Evolutionary conservation across 2,329 filamentous ascomycete genomes (phyloP).

Genomic region (Acrodontium crateriforme): DNA sequence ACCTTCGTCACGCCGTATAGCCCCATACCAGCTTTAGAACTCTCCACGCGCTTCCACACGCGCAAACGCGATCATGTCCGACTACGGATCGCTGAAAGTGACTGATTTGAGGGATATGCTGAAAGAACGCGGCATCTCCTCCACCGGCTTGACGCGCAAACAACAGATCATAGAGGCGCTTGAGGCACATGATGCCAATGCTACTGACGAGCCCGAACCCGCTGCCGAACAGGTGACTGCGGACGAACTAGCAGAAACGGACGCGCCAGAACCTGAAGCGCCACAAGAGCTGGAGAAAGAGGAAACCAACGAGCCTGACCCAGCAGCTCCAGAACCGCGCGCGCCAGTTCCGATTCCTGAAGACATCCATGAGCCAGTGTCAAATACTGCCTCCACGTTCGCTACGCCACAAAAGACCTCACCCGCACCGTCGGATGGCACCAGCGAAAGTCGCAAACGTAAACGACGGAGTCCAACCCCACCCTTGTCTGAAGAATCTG

Average conservation of each 20-base stretch:
- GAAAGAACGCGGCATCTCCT: constrained; percentile 33
- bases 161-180: constrained; percentile 35
- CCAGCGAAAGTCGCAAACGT: constrained; percentile 15
- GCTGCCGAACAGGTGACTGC: constrained; percentile 2
- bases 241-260: constrained; percentile 2
- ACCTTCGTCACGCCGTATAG: no score
- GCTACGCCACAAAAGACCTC: constrained; percentile 5
- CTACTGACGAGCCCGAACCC: constrained; percentile 4
- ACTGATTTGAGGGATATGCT: constrained; percentile 31
- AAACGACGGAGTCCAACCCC: constrained; percentile 19
- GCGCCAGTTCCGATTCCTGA: no score
- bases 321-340: background rate
- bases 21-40: background rate
- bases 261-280: no score
- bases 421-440: constrained; percentile 2
- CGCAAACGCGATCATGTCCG: no score
- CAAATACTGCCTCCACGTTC: constrained; percentile 1
- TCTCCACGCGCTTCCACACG: constrained; percentile 1
- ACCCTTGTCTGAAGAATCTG: constrained; percentile 15
- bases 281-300: constrained; percentile 2
- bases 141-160: constrained; percentile 33
- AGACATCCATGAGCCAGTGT: constrained; percentile 1
- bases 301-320: background rate
- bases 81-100: constrained; percentile 35
- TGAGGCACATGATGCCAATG: constrained; percentile 19